Base-by-base conservation (phyloP, 2,329 filamentous ascomycete genomes). In the Thermothelomyces thermophilus region DNA sequence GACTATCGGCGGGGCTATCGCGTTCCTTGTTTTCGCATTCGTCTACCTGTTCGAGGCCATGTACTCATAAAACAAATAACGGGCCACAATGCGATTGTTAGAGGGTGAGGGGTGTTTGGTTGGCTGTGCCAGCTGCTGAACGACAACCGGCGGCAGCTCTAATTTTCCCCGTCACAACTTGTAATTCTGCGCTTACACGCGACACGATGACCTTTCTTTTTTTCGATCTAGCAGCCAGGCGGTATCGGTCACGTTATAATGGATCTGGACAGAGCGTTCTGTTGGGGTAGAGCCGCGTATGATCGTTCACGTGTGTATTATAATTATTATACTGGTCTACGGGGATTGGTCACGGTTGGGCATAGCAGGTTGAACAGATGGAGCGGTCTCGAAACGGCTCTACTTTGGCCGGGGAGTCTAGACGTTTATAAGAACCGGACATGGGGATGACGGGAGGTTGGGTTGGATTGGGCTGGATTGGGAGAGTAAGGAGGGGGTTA, bases 41-140 rank as follows among this genome's bases (percentile, higher is more conserved):
- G 90, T 98, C 59, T 98, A 98, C 70, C 71, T 95, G 33, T 73
- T 90, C 53, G 91, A 97, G 68, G 85, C 86, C 13, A 71, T 90
- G 63, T 82, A 81, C 63, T 69, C 69, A 45, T 79, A 69, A 33
- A 11, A 22, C n/a, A 13, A 8, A 22, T 10, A 13, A 37, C 22
- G 13, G n/a, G n/a, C n/a, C n/a, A n/a, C n/a, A n/a, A n/a, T n/a
- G n/a, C n/a, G n/a, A n/a, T 20, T 2, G 8, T 5, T 20, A 24
- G 11, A 16, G 33, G 9, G 8, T 10, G 7, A 35, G 16, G 13
- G 13, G 33, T 16, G n/a, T 35, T 19, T n/a, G 28, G 20, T 50
- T 52, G 56, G 50, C 50, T 51, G 48, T 41, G 48, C 56, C 56
- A 41, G 50, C 41, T 52, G 45, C 41, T 35, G 34, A 40, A 19